phyloP scores from a whole-genome alignment of 805 yeast genomes.

The Kregervanrija pseudodelftensis region DNA sequence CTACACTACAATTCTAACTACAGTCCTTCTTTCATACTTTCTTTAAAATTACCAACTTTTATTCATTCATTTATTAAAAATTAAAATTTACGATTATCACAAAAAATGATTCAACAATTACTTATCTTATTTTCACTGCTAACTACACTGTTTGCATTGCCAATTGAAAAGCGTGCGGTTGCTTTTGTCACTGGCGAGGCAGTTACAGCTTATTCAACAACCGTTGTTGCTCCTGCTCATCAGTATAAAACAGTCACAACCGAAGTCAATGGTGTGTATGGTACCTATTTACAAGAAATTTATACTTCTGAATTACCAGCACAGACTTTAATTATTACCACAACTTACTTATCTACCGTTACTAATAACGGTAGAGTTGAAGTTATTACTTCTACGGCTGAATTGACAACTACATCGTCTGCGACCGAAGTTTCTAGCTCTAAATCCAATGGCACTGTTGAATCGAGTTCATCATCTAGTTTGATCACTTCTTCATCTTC shows the following conservation, averaged over 20 bases:
- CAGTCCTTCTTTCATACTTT: neutral
- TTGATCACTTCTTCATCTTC: slow-evolving; percentile 17
- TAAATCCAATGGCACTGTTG: slow-evolving; percentile 4
- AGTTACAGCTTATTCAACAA: slow-evolving; percentile 17
- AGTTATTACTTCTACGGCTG: slow-evolving; percentile 5
- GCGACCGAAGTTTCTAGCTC: slow-evolving; percentile 3
- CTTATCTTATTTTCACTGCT: neutral
- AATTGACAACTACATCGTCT: slow-evolving; percentile 1
- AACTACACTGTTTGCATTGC: slow-evolving; percentile 1
- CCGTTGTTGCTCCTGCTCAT: slow-evolving; percentile 12
- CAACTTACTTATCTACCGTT: neutral
- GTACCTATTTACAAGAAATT: slow-evolving; percentile 17
- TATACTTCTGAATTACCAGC: slow-evolving; percentile 24
- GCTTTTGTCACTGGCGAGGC: slow-evolving; percentile 22
- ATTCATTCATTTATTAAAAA: neutral
- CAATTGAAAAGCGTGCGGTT: slow-evolving; percentile 20
- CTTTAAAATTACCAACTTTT: neutral
- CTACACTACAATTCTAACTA: neutral
- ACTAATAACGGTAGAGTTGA: slow-evolving; percentile 1
- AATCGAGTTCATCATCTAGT: slow-evolving; percentile 1
- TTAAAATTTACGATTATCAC: neutral
- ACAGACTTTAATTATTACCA: slow-evolving; percentile 13
- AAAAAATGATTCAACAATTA: slow-evolving; percentile 1
- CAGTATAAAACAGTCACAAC: slow-evolving; percentile 15
- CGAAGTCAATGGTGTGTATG: slow-evolving; percentile 11